Base-by-base conservation (phyloP, 2,329 filamentous ascomycete genomes). In the Fusarium udum region DNA sequence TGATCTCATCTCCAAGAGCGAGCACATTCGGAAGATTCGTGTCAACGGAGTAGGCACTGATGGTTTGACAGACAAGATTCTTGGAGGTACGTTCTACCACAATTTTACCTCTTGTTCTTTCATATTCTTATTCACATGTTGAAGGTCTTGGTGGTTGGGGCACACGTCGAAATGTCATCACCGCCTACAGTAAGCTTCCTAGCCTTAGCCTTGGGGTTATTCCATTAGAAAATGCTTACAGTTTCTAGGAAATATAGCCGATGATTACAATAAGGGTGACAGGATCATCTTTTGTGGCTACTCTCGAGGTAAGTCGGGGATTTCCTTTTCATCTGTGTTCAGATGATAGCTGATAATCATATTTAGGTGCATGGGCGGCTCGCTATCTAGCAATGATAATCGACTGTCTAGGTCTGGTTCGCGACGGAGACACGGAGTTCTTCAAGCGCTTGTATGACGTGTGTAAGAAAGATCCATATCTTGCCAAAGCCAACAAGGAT, bases 61-160 rank as follows among this genome's bases (percentile, higher is more conserved):
- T 3, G 24, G 24, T 0, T 13, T 53, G 1, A 37, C 32, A 28
- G 34, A 53, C 24, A 53, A 37, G 2, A n/a, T 53, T 7, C 51
- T 53, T 3, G 51, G 51, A n/a, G 49, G 42, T 39, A 39, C 1
- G 10, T 39, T 12, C 3, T 20, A 7, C 12, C 20, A 7, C 18
- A 18, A 12, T 7, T 1, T 39, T 12, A 3, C 36, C 18, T 39
- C 36, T 22, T 20, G 4, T 11, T 39, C 10, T 39, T 39, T 39
- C 10, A 12, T 20, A 39, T 39, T 39, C 18, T 39, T 20, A 39
- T 20, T 39, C 1, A 7, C 36, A 4, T 39, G 6, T 39, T 22
- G 42, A 11, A 43, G 42, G 31, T n/a, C 59, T 61, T 28, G 52
- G 49, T n/a, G 59, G 59, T 1, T 61, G 59, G 49, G 59, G 59